These are phyloP conservation scores for Sugiyamaella grinbergsii DNA, from an alignment of 1,139 yeast genomes.

Conservation along the genomic window DNA sequence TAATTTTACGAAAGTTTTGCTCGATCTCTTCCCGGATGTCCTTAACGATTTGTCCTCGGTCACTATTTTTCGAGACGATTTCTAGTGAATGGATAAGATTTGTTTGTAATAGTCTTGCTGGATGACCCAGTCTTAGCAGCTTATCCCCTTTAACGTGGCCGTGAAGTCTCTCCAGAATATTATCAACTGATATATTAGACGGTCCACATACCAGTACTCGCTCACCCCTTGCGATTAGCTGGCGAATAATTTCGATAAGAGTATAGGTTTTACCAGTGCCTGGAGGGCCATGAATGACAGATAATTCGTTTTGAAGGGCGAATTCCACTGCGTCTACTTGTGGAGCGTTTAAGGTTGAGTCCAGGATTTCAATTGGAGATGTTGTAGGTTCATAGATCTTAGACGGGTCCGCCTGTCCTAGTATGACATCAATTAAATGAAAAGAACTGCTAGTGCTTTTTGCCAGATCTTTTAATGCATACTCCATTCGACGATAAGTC, in stretches of 20 bases:
- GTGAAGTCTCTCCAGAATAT: constrained; percentile 78
- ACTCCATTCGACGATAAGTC: constrained; percentile 72
- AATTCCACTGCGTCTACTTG: constrained; percentile 67
- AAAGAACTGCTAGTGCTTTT: constrained; percentile 45
- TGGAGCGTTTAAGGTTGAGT: constrained; percentile 62
- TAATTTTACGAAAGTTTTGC: constrained; percentile 56
- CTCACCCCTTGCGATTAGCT: constrained; percentile 61
- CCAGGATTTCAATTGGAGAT: constrained; percentile 46
- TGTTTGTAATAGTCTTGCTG: constrained; percentile 72
- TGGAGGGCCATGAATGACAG: constrained; percentile 76
- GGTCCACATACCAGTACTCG: constrained; percentile 91
- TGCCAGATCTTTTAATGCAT: constrained; percentile 68
- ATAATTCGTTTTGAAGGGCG: constrained; percentile 52
- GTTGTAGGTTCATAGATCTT: constrained; percentile 14
- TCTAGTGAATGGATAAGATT: constrained; percentile 78
- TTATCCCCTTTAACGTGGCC: constrained; percentile 52
- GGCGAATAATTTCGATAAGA: constrained; percentile 78
- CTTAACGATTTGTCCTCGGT: constrained; percentile 60
- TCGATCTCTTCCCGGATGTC: constrained; percentile 77
- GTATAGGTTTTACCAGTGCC: constrained; percentile 88
- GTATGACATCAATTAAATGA: constrained; percentile 33
- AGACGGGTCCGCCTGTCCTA: constrained; percentile 34
- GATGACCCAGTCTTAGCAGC: constrained; percentile 85
- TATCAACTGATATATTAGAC: constrained; percentile 93
- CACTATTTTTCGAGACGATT: constrained; percentile 63